Evolutionary conservation across 108 stramenopile genomes (phyloP).

Genomic region (Pseudonitzschia multiseries): DNA sequence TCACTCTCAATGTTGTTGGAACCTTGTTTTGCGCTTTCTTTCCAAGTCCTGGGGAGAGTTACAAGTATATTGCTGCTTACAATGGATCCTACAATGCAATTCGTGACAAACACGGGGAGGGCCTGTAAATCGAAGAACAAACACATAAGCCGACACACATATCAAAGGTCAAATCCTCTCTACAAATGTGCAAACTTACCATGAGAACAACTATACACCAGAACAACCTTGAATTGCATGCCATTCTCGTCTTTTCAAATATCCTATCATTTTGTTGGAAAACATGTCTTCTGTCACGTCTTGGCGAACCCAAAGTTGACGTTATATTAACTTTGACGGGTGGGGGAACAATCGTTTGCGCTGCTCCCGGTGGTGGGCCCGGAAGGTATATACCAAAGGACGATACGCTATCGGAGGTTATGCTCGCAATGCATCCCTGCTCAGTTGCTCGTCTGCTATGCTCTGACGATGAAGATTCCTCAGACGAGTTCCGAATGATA

Average conservation of each 20-base stretch:
- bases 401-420: background rate
- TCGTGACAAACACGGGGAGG: conserved; percentile 47
- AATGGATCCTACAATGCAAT: conserved; percentile 32
- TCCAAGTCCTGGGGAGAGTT: background rate
- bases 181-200: background rate
- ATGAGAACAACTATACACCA: conserved; percentile 54
- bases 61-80: conserved; percentile 30
- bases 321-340: background rate
- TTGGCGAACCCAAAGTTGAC: background rate
- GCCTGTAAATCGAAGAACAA: conserved; percentile 5
- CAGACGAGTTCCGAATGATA: background rate
- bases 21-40: conserved; percentile 27
- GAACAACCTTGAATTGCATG: conserved; percentile 37
- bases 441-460: background rate
- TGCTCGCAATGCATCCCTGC: background rate
- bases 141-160: background rate
- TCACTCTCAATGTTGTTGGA: conserved; percentile 19
- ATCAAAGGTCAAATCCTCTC: background rate
- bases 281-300: background rate
- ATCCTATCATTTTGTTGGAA: background rate
- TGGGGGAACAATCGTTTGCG: conserved; percentile 1
- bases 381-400: background rate
- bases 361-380: background rate
- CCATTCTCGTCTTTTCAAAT: background rate
- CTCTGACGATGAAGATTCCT: background rate